Evolutionary conservation across 2,329 filamentous ascomycete genomes (phyloP).

Genomic region (Diaporthe caulivora): DNA sequence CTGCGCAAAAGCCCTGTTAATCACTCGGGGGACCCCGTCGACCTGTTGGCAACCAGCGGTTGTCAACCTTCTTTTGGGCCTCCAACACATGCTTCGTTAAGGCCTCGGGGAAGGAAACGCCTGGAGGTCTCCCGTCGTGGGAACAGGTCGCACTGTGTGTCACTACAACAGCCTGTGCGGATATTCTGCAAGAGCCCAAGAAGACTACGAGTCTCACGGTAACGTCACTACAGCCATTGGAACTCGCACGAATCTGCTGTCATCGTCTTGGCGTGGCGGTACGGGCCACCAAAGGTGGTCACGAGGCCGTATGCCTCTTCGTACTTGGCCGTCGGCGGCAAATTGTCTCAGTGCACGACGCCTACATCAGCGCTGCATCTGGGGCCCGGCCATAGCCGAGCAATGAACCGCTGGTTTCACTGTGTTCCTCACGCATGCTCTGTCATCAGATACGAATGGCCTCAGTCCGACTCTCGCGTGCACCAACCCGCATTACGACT

Average conservation of each 20-base stretch:
- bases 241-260: slow-evolving; percentile 5
- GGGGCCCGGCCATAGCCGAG: not conserved
- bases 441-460: not conserved
- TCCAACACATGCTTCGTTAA: not conserved
- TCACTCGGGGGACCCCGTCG: not conserved
- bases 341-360: not conserved
- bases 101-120: not conserved
- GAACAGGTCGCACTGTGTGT: not conserved
- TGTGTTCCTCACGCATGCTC: not conserved
- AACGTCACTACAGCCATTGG: slow-evolving; percentile 6
- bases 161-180: not conserved
- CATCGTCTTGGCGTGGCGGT: slow-evolving; percentile 27
- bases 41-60: not conserved
- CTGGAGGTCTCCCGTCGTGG: not conserved
- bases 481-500: not conserved
- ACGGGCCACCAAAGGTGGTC: not conserved
- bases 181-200: not conserved
- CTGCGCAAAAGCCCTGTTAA: not conserved
- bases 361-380: not conserved
- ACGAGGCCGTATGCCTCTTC: not conserved
- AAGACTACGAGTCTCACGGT: not conserved
- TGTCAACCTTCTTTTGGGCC: not conserved
- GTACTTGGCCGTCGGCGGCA: not conserved
- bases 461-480: not conserved
- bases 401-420: not conserved